Evolutionary conservation across 495 filamentous ascomycete genomes (phyloP).

Genomic region (Hypoxylon crocopeplum): DNA sequence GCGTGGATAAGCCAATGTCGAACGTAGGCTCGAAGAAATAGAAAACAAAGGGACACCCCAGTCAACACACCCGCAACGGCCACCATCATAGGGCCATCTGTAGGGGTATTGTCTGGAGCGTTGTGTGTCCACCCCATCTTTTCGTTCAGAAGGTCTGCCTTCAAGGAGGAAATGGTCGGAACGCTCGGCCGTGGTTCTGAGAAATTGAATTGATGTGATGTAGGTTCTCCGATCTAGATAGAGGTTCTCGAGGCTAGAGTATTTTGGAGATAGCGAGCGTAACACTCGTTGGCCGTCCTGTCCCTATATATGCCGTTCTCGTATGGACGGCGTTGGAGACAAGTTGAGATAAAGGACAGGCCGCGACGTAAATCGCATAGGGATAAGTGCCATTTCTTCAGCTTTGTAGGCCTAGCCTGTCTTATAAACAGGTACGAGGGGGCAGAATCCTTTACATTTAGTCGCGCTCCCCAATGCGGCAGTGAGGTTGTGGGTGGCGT

Average conservation of each 20-base stretch:
- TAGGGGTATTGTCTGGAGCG: slow-evolving; percentile 10
- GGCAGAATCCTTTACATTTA: too few species aligned
- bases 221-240: not conserved
- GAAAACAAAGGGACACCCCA: slow-evolving; percentile 10
- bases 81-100: slow-evolving; percentile 11
- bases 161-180: not conserved
- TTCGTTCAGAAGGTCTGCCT: not conserved
- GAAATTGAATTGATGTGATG: not conserved
- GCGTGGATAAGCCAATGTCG: slow-evolving; percentile 6
- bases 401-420: too few species aligned
- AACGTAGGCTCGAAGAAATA: slow-evolving; percentile 29
- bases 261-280: not conserved
- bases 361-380: too few species aligned
- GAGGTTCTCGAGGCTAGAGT: not conserved
- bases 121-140: slow-evolving; percentile 25
- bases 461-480: too few species aligned
- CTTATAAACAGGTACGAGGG: too few species aligned
- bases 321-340: too few species aligned
- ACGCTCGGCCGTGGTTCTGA: too few species aligned
- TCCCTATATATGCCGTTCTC: too few species aligned
- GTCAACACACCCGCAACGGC: slow-evolving; percentile 9
- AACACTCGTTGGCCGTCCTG: too few species aligned
- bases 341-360: too few species aligned
- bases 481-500: too few species aligned
- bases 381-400: too few species aligned